Percentiles rank a stretch among this genome's conserved stretches.
phyloP scores from a whole-genome alignment of 2,329 filamentous ascomycete genomes.

The Gyromitra esculenta region DNA sequence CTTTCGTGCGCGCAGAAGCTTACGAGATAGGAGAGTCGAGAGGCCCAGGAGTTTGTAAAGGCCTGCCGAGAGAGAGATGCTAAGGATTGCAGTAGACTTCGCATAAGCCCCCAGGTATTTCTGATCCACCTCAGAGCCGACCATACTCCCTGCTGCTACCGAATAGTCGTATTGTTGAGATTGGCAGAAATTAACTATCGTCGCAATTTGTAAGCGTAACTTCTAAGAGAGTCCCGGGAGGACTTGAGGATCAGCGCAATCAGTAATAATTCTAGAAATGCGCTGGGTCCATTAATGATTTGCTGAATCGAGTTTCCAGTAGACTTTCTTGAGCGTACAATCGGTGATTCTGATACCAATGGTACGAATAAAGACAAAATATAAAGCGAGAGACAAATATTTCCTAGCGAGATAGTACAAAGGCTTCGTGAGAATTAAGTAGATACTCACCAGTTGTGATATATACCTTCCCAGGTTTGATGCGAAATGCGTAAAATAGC shows the following conservation, averaged over 20 bases:
- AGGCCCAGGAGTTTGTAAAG: slow-evolving; percentile 92
- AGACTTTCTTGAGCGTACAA: neutral
- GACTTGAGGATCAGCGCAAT: neutral
- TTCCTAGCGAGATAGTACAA: neutral
- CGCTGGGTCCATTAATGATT: slow-evolving; percentile 9
- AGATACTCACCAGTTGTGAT: slow-evolving; percentile 24
- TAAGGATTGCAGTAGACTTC: slow-evolving; percentile 78
- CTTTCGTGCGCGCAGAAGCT: slow-evolving; percentile 83
- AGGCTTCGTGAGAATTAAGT: neutral
- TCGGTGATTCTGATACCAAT: neutral
- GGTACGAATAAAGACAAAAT: neutral
- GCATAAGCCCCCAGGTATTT: slow-evolving; percentile 94
- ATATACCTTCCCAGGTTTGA: slow-evolving; percentile 8
- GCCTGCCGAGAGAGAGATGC: slow-evolving; percentile 77
- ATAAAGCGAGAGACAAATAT: neutral
- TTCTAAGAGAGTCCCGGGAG: neutral
- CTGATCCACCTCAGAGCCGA: slow-evolving; percentile 95
- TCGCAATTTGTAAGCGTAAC: slow-evolving; percentile 22
- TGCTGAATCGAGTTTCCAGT: neutral
- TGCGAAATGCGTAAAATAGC: slow-evolving; percentile 1
- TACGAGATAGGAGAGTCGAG: slow-evolving; percentile 85
- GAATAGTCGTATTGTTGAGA: neutral
- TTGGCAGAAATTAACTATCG: slow-evolving; percentile 4
- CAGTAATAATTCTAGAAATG: neutral
- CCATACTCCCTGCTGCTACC: slow-evolving; percentile 69